A percentile compares a stretch with the other conserved stretches of the same genome.
Conservation (phyloP, 2,329 filamentous ascomycete species). For the Beauveria sp. region DNA sequence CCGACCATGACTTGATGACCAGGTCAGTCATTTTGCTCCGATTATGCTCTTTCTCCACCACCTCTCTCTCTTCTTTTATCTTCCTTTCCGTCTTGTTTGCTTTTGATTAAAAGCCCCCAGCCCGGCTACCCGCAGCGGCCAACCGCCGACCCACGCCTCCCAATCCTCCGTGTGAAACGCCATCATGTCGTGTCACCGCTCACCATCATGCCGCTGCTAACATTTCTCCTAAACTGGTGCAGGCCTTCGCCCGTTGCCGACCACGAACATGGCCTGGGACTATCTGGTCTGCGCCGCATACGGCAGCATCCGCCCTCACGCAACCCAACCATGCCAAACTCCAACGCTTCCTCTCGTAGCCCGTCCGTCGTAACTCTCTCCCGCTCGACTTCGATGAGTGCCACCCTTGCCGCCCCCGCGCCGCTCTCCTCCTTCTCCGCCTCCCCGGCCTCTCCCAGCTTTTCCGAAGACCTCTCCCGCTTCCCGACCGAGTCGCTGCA, state of each 20-base stretch:
- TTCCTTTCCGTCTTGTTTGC: not conserved
- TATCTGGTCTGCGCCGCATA: constrained; percentile 85
- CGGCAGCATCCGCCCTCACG: constrained; percentile 65
- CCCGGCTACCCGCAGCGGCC: not conserved
- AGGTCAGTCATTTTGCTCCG: constrained; percentile 46
- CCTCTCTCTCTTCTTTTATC: not conserved
- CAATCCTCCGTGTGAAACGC: not conserved
- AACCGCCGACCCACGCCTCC: not conserved
- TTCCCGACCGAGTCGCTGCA: constrained; percentile 95
- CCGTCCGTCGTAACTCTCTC: constrained; percentile 49
- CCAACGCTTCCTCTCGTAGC: constrained; percentile 55
- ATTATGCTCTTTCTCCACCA: not conserved
- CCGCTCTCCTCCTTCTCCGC: constrained; percentile 44
- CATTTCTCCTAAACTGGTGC: constrained; percentile 20
- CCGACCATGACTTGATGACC: constrained; percentile 63
- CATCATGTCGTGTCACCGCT: constrained; percentile 4
- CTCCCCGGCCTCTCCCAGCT: constrained; percentile 65
- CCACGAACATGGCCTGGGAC: constrained; percentile 78
- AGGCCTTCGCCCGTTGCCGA: constrained; percentile 78
- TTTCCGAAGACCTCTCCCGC: constrained; percentile 79
- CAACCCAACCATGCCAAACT: constrained; percentile 55
- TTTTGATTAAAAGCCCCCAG: not conserved
- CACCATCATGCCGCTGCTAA: constrained; percentile 17
- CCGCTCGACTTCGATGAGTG: constrained; percentile 63
- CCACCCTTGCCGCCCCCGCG: constrained; percentile 51